Evolutionary conservation across 306 rosid species (phyloP).

Genomic region (Corylus americana): DNA sequence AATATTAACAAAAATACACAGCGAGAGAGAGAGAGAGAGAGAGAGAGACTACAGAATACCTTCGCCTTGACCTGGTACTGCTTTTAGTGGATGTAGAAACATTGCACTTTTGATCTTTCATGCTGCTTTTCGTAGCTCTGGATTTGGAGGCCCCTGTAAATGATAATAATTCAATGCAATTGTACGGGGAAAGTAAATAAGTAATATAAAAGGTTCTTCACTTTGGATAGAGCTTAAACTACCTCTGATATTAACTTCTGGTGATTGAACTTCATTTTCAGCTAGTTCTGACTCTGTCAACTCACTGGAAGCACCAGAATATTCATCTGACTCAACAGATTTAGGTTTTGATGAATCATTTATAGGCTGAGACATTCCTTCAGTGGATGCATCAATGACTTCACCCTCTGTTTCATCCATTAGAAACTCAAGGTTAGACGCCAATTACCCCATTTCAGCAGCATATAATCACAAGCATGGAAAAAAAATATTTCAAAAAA

Average conservation of each 20-base stretch:
- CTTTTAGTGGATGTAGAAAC: constrained; percentile 40
- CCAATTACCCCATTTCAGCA: constrained; percentile 3
- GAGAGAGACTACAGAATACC: constrained; percentile 30
- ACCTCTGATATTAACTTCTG: constrained; percentile 43
- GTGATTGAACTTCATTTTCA: constrained; percentile 52
- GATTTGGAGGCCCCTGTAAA: constrained; percentile 45
- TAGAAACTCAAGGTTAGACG: constrained; percentile 23
- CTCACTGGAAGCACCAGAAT: constrained; percentile 51
- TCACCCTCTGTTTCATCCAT: constrained; percentile 52
- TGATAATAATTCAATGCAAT: constrained; percentile 11
- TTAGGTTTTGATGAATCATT: constrained; percentile 29
- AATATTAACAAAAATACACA: neutral
- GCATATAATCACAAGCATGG: neutral
- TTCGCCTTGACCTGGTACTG: constrained; percentile 35
- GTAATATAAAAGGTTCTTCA: neutral
- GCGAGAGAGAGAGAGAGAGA: neutral
- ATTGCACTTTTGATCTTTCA: constrained; percentile 40
- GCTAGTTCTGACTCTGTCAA: constrained; percentile 45
- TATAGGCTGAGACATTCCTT: constrained; percentile 33
- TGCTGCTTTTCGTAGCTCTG: constrained; percentile 45
- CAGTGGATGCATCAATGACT: constrained; percentile 50
- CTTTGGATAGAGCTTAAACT: constrained; percentile 11
- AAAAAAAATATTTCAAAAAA: constrained; percentile 24
- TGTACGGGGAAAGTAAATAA: constrained; percentile 6
- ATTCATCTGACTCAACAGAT: constrained; percentile 30